phyloP scores from a whole-genome alignment of 129 eudicot genomes.

The Arctium minus region DNA sequence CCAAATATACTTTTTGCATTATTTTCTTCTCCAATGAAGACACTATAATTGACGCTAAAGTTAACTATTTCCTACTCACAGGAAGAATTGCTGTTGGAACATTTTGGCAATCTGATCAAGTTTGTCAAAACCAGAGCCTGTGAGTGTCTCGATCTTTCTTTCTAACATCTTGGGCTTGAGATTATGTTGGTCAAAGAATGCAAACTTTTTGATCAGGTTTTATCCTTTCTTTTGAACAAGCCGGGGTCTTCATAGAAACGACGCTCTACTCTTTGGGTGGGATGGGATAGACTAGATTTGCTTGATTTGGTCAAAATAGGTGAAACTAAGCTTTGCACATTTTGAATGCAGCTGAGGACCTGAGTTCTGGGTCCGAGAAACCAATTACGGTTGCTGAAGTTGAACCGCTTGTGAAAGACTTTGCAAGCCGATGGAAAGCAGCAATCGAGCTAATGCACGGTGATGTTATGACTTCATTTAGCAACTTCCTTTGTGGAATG shows the following conservation, averaged over 20 bases:
- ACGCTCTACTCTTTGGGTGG: too few relatives aligned
- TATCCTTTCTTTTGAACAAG: background rate
- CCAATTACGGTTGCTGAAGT: slow-evolving; percentile 67
- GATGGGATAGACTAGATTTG: background rate
- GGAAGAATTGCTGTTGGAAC: slow-evolving; percentile 93
- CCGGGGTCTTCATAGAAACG: too few relatives aligned
- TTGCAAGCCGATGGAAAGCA: slow-evolving; percentile 89
- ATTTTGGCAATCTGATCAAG: slow-evolving; percentile 83
- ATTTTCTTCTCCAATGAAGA: background rate
- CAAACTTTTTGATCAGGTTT: background rate
- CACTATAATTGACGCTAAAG: background rate
- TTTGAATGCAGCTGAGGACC: slow-evolving; percentile 67
- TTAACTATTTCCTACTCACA: slow-evolving; percentile 25
- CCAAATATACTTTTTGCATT: background rate
- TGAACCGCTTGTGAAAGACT: slow-evolving; percentile 91
- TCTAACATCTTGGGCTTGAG: background rate
- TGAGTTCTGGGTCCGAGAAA: slow-evolving; percentile 52
- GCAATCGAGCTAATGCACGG: slow-evolving; percentile 97
- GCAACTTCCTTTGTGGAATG: slow-evolving; percentile 97
- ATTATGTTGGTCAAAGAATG: background rate
- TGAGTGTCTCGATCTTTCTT: slow-evolving; percentile 35
- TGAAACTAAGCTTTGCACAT: background rate
- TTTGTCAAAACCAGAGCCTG: slow-evolving; percentile 92
- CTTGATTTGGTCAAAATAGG: background rate
- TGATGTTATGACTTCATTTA: slow-evolving; percentile 87